A percentile compares a stretch with the other conserved stretches of the same genome.
Evolutionary conservation across 371 early-diverging fungal genomes (phyloP).

Genomic region (Nosema bombycis): DNA sequence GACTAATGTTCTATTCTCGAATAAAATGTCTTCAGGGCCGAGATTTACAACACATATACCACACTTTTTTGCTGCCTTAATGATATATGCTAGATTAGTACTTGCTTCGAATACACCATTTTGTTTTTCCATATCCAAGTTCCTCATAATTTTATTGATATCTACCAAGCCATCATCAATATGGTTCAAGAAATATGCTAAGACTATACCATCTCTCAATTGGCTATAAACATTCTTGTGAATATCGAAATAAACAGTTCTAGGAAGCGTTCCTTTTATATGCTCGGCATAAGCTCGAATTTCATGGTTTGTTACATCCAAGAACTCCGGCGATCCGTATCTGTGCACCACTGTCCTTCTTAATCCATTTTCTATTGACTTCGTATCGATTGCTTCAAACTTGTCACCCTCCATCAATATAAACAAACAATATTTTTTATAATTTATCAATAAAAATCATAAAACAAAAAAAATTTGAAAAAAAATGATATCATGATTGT

Average conservation of each 20-base stretch:
- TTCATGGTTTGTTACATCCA: neutral
- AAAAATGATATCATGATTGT: too few species aligned
- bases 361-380: neutral
- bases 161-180: neutral
- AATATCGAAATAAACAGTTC: neutral
- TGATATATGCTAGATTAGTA: constrained; percentile 89
- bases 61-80: constrained; percentile 90
- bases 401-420: neutral
- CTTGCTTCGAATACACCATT: constrained; percentile 76
- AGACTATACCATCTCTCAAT: constrained; percentile 21
- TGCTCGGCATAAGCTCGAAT: neutral
- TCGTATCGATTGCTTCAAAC: neutral
- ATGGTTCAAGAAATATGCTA: constrained; percentile 1
- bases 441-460: too few species aligned
- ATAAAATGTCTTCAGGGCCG: constrained; percentile 67
- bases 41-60: constrained; percentile 77
- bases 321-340: neutral
- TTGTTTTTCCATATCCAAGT: neutral
- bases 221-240: neutral
- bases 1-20: constrained; percentile 81
- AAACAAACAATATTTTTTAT: neutral
- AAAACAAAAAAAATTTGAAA: too few species aligned
- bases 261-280: neutral
- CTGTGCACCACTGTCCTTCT: neutral
- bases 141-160: constrained; percentile 5